These are phyloP conservation scores for Colletotrichum sp. DNA, from an alignment of 2,329 filamentous ascomycete genomes.

Conservation along the genomic window DNA sequence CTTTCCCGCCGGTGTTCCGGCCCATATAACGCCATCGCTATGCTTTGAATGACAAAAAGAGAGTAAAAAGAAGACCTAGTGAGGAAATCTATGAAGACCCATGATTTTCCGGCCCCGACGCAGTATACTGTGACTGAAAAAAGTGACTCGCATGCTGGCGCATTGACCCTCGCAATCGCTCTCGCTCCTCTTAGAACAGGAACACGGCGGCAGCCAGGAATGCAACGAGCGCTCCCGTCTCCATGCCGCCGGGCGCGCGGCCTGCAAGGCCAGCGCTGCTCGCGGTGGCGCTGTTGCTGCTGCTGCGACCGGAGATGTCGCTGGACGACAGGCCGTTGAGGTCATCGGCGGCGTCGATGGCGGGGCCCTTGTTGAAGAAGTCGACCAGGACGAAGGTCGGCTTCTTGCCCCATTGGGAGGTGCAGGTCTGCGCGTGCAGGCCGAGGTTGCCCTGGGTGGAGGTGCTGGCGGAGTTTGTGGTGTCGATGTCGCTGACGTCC, in stretches of 20 bases:
- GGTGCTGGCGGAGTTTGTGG: conserved; percentile 69
- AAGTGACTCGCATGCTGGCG: neutral
- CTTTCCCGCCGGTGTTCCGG: neutral
- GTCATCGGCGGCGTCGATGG: conserved; percentile 71
- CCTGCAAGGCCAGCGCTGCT: conserved; percentile 10
- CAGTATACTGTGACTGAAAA: neutral
- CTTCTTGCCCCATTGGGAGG: conserved; percentile 60
- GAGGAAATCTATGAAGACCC: neutral
- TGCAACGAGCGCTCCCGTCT: conserved; percentile 44
- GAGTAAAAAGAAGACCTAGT: neutral
- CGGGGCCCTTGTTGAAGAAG: conserved; percentile 76
- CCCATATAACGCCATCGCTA: conserved; percentile 31
- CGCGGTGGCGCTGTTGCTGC: conserved; percentile 21
- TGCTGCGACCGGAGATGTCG: conserved; percentile 38
- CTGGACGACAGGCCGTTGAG: conserved; percentile 60
- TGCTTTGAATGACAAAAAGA: conserved; percentile 19
- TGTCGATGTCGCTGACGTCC: conserved; percentile 61
- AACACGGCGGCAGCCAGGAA: conserved; percentile 48
- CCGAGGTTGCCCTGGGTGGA: conserved; percentile 58
- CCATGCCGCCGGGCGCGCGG: conserved; percentile 25
- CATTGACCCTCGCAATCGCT: neutral
- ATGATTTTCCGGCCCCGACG: neutral
- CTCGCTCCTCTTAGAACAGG: conserved; percentile 30
- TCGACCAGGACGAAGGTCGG: conserved; percentile 82
- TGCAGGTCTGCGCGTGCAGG: conserved; percentile 58